Percentiles rank a stretch among this genome's conserved stretches.
These are phyloP conservation scores for Gossypium raimondii DNA, from an alignment of 345 rosid genomes.

Conservation along the genomic window DNA sequence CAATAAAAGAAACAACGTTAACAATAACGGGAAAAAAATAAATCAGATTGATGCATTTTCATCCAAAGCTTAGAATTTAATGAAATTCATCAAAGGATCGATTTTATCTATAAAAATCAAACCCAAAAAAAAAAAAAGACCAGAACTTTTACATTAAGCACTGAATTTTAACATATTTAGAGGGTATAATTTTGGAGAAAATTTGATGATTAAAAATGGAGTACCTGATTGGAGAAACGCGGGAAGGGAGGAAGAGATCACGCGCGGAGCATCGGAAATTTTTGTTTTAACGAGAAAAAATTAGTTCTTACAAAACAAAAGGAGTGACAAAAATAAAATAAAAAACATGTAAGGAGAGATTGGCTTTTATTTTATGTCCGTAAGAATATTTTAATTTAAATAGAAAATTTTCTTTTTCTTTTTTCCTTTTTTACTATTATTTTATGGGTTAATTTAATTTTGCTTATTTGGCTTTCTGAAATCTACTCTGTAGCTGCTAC, in stretches of 20 bases:
- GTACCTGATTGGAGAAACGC: slow-evolving; percentile 21
- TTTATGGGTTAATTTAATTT: background rate
- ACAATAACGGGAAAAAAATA: background rate
- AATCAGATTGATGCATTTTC: slow-evolving; percentile 8
- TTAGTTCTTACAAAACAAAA: slow-evolving; percentile 11
- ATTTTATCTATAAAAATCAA: background rate
- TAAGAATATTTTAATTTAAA: slow-evolving; percentile 7
- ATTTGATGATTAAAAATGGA: background rate
- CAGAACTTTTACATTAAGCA: background rate
- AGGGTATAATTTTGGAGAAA: background rate
- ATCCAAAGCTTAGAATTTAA: background rate
- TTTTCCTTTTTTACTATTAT: background rate
- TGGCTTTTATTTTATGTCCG: slow-evolving; percentile 9
- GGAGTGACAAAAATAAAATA: background rate
- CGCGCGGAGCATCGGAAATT: slow-evolving; percentile 11
- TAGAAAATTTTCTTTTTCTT: background rate
- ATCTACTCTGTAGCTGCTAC: background rate
- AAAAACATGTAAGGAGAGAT: background rate
- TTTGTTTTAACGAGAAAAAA: background rate
- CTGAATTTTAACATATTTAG: background rate
- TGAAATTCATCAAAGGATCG: background rate
- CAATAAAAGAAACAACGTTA: background rate
- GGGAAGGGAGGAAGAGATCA: slow-evolving; percentile 2
- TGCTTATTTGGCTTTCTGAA: background rate
- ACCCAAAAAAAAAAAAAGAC: background rate